Percentiles rank a stretch among this genome's conserved stretches.
Conservation (phyloP, 164 flowering plant species). For the Magnolia kwangsiensis region DNA sequence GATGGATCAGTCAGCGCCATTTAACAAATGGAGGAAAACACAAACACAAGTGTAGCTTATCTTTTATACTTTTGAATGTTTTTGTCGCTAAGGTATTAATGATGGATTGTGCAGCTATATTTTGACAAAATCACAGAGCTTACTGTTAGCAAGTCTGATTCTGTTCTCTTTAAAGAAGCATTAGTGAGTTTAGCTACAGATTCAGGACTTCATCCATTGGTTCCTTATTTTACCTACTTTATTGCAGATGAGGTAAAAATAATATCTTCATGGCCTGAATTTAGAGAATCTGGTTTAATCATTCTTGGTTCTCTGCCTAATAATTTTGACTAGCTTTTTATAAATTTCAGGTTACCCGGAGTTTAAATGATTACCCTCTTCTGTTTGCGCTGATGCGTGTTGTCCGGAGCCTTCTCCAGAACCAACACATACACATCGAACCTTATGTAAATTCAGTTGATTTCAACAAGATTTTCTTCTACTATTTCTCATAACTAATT, state of each 20-base stretch:
- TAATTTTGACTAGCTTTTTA: not conserved
- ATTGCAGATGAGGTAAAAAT: conserved; percentile 83
- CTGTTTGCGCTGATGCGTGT: conserved; percentile 92
- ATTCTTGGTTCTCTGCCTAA: not conserved
- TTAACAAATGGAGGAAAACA: not conserved
- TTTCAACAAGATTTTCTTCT: not conserved
- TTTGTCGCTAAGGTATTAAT: no score
- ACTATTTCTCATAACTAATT: not conserved
- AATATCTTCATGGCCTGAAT: not conserved
- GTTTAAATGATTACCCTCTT: conserved; percentile 47
- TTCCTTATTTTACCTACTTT: conserved; percentile 87
- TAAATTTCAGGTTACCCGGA: conserved; percentile 64
- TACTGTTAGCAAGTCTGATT: conserved; percentile 54
- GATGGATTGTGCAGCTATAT: conserved; percentile 67
- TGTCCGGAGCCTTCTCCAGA: conserved; percentile 82
- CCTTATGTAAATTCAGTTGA: conserved; percentile 78
- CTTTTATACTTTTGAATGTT: no score
- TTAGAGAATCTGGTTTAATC: not conserved
- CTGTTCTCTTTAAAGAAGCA: conserved; percentile 73
- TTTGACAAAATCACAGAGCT: conserved; percentile 90
- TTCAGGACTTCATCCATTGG: conserved; percentile 93
- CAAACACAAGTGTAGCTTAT: no score
- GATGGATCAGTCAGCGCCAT: not conserved
- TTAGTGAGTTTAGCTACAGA: conserved; percentile 82
- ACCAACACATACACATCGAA: conserved; percentile 88